phyloP scores from a whole-genome alignment of 2,329 filamentous ascomycete genomes.

The Clonostachys byssicola region DNA sequence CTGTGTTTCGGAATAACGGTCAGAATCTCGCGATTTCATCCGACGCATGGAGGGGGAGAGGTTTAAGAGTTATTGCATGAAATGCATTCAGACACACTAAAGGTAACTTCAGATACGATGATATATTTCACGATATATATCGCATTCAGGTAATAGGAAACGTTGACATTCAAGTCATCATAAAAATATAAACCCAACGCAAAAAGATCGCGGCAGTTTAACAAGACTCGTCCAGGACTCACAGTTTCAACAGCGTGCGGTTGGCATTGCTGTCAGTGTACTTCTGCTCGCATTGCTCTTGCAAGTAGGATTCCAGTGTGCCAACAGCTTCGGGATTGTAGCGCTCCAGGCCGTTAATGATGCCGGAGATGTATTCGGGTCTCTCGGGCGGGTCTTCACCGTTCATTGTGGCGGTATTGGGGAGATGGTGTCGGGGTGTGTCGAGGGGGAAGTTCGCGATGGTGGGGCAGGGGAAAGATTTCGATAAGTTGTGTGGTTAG shows the following conservation, averaged over 20 bases:
- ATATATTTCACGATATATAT: conserved; percentile 37
- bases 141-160: conserved; percentile 97
- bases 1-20: conserved; percentile 37
- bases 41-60: neutral
- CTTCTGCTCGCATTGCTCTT: conserved; percentile 90
- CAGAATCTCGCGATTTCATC: neutral
- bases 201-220: neutral
- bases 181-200: conserved; percentile 3
- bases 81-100: conserved; percentile 14
- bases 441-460: conserved; percentile 26
- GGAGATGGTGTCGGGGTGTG: conserved; percentile 8
- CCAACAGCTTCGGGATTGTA: conserved; percentile 98
- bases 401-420: conserved; percentile 46
- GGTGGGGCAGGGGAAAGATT: conserved; percentile 37
- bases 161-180: conserved; percentile 80
- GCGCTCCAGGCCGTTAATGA: conserved; percentile 94
- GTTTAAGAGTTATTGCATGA: neutral
- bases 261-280: conserved; percentile 97
- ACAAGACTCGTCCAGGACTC: conserved; percentile 38
- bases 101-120: conserved; percentile 59
- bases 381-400: conserved; percentile 86
- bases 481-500: conserved; percentile 30
- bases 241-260: conserved; percentile 94
- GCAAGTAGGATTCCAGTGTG: conserved; percentile 90
- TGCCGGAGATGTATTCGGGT: conserved; percentile 85